phyloP scores from a whole-genome alignment of 2,329 filamentous ascomycete genomes.

The Harringtonia lauricola region DNA sequence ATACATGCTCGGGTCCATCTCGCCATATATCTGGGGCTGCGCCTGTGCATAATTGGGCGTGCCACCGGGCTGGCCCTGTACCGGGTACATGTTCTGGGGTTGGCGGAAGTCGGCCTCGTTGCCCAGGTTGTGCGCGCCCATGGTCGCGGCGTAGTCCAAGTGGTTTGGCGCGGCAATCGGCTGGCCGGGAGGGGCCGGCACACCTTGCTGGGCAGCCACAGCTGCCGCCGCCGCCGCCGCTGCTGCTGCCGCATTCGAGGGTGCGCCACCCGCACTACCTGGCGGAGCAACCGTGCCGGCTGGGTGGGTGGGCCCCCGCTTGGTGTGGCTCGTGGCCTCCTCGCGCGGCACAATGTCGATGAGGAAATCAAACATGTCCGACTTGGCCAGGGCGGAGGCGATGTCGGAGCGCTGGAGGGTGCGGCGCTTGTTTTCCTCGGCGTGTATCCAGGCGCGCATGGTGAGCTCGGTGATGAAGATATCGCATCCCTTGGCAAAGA shows the following conservation, averaged over 20 bases:
- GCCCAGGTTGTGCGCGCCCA: conserved; percentile 51
- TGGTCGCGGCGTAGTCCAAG: conserved; percentile 39
- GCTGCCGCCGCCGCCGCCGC: conserved; percentile 10
- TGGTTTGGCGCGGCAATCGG: conserved; percentile 43
- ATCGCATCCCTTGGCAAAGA: conserved; percentile 97
- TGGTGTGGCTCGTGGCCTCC: conserved; percentile 77
- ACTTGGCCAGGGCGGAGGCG: conserved; percentile 88
- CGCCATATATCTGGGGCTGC: conserved; percentile 68
- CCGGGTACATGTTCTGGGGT: conserved; percentile 70
- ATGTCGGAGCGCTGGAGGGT: conserved; percentile 95
- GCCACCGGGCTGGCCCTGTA: conserved; percentile 64
- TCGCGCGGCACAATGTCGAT: conserved; percentile 98
- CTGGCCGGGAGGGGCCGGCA: conserved; percentile 37
- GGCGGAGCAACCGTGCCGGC: conserved; percentile 20
- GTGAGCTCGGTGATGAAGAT: conserved; percentile 99
- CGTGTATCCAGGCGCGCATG: conserved; percentile 99
- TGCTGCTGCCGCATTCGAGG: background rate
- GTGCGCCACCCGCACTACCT: conserved; percentile 18
- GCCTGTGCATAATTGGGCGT: conserved; percentile 65
- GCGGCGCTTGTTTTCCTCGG: conserved; percentile 95
- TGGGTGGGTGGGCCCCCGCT: conserved; percentile 47
- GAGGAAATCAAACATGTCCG: conserved; percentile 99
- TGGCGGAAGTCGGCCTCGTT: conserved; percentile 71
- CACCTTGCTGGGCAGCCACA: conserved; percentile 24
- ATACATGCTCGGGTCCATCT: conserved; percentile 71